phyloP scores from a whole-genome alignment of 352 stramenopile species.

The Pythium pectinolyticum region DNA sequence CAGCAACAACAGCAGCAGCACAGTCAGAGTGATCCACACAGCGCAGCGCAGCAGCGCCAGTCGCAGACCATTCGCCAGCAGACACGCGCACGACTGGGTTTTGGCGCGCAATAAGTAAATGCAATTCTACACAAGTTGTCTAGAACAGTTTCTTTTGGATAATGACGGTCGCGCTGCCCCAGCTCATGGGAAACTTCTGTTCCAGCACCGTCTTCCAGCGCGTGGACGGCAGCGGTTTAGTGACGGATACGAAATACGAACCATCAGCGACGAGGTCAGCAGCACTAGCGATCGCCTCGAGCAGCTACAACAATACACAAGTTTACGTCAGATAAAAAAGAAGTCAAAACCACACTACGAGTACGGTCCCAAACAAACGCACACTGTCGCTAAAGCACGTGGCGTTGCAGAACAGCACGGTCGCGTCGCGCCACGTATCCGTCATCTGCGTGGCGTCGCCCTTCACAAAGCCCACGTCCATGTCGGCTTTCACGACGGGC shows the following conservation, averaged over 20 bases:
- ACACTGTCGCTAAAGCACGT: slow-evolving; percentile 72
- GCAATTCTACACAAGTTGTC: not conserved
- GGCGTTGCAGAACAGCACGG: slow-evolving; percentile 66
- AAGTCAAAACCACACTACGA: not conserved
- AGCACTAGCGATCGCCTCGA: slow-evolving; percentile 36
- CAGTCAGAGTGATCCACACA: too few relatives aligned
- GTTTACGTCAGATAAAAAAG: not conserved
- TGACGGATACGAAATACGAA: slow-evolving; percentile 62
- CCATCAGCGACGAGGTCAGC: slow-evolving; percentile 48
- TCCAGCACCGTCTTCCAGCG: slow-evolving; percentile 61
- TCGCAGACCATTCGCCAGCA: slow-evolving; percentile 18
- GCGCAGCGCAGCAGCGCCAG: too few relatives aligned
- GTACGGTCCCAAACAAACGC: not conserved
- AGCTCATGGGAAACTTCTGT: slow-evolving; percentile 69
- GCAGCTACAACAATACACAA: slow-evolving; percentile 19
- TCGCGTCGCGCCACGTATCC: slow-evolving; percentile 57
- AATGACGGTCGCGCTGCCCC: slow-evolving; percentile 59
- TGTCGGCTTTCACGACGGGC: slow-evolving; percentile 46
- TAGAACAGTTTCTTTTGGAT: slow-evolving; percentile 65
- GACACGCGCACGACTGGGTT: slow-evolving; percentile 23
- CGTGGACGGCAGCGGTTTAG: slow-evolving; percentile 55
- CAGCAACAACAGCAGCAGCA: not conserved
- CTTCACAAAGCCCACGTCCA: slow-evolving; percentile 59
- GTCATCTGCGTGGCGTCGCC: slow-evolving; percentile 42
- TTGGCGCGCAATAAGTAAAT: slow-evolving; percentile 14